These are phyloP conservation scores for Yamadazyma olivae DNA, from an alignment of 805 yeast genomes.

Conservation along the genomic window DNA sequence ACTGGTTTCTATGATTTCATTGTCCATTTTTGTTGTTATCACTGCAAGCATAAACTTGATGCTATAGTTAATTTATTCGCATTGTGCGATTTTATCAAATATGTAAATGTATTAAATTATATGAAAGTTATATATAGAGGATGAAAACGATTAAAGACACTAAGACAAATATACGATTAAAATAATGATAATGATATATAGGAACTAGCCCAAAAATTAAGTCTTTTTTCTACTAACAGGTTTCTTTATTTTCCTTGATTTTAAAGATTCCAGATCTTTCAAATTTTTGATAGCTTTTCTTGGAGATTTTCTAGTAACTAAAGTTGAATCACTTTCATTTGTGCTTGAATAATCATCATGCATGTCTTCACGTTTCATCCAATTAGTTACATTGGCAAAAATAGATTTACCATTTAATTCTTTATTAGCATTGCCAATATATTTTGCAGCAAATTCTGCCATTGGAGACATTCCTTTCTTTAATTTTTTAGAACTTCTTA, in stretches of 20 bases:
- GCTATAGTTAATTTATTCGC: too few relatives aligned
- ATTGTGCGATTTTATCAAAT: too few relatives aligned
- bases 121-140: too few relatives aligned
- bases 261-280: not conserved
- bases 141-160: too few relatives aligned
- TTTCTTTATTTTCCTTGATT: conserved; percentile 11
- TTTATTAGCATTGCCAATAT: conserved; percentile 52
- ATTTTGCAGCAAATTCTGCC: conserved; percentile 63
- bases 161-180: too few relatives aligned
- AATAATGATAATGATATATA: too few relatives aligned
- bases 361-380: conserved; percentile 36
- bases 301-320: conserved; percentile 9
- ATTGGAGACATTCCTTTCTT: conserved; percentile 49
- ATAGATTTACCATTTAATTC: conserved; percentile 34
- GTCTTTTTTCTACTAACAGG: conserved; percentile 14
- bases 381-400: conserved; percentile 39
- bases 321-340: conserved; percentile 15
- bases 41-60: not conserved
- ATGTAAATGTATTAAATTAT: too few relatives aligned
- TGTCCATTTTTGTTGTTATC: not conserved
- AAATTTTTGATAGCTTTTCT: conserved; percentile 6
- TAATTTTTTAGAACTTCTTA: conserved; percentile 4
- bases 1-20: conserved; percentile 3
- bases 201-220: too few relatives aligned
- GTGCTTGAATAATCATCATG: conserved; percentile 27